Evolutionary conservation across 768 basidiomycete genomes (phyloP).

Genomic region (Leccinum longicurvipes): DNA sequence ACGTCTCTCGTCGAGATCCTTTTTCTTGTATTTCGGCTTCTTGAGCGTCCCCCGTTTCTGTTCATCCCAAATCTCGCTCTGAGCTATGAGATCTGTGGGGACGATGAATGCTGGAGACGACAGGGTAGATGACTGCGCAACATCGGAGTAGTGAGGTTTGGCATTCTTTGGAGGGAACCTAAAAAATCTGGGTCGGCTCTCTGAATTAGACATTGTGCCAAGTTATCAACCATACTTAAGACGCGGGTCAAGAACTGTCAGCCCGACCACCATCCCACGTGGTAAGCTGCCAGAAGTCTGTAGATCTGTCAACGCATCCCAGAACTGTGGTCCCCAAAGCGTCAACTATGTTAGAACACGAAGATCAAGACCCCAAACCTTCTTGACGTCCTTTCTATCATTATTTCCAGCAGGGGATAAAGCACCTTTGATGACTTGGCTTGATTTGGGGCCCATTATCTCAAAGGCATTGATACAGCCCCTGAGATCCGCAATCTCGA

Average conservation of each 20-base stretch:
- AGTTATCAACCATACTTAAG: conserved; percentile 54
- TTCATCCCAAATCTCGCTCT: conserved; percentile 71
- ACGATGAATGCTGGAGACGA: conserved; percentile 35
- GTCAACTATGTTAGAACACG: background rate
- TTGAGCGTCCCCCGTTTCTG: conserved; percentile 49
- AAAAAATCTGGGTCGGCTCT: background rate
- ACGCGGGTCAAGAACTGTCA: conserved; percentile 82
- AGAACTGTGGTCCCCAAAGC: conserved; percentile 32
- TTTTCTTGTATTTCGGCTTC: conserved; percentile 72
- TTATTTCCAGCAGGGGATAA: conserved; percentile 49
- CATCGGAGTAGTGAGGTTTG: conserved; percentile 36
- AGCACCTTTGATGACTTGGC: conserved; percentile 66
- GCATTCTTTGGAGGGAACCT: conserved; percentile 87
- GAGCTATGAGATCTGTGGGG: conserved; percentile 58
- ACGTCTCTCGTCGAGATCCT: conserved; percentile 81
- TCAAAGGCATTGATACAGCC: conserved; percentile 79
- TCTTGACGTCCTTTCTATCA: conserved; percentile 51
- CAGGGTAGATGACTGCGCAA: conserved; percentile 23
- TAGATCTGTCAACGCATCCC: conserved; percentile 57
- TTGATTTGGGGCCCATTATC: conserved; percentile 83
- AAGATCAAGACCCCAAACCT: conserved; percentile 37
- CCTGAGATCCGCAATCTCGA: conserved; percentile 72
- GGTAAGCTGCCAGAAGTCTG: conserved; percentile 67
- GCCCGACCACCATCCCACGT: conserved; percentile 72
- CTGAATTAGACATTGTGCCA: background rate